Evolutionary conservation across 768 basidiomycete species (phyloP).

Genomic region (Lactarius sp.): DNA sequence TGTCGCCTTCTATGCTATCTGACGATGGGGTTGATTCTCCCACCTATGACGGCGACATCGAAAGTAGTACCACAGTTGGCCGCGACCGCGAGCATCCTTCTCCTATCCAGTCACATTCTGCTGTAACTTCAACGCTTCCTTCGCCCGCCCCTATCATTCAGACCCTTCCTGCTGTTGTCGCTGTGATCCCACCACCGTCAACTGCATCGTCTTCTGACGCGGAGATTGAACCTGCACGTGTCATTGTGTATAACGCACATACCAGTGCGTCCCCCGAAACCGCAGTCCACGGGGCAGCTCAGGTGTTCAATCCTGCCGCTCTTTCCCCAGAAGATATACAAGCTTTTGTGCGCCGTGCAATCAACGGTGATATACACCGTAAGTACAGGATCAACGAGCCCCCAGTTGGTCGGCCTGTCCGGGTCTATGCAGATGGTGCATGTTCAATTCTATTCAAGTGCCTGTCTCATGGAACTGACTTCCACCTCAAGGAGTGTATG

Average conservation of each 20-base stretch:
- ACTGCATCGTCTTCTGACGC: constrained; percentile 24
- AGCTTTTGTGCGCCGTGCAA: constrained; percentile 66
- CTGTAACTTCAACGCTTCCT: constrained; percentile 26
- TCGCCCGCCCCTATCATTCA: constrained; percentile 16
- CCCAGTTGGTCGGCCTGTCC: constrained; percentile 70
- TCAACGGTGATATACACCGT: constrained; percentile 61
- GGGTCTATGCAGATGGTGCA: constrained; percentile 92
- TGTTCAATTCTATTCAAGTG: constrained; percentile 18
- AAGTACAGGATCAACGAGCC: constrained; percentile 85
- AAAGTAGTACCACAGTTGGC: constrained; percentile 65
- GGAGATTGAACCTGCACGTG: constrained; percentile 21
- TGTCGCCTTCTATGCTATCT: constrained; percentile 40
- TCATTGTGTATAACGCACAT: constrained; percentile 4
- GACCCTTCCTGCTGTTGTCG: constrained; percentile 17
- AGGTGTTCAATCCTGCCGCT: constrained; percentile 55
- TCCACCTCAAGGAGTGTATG: constrained; percentile 73
- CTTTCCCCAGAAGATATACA: constrained; percentile 77
- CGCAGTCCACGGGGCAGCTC: constrained; percentile 28
- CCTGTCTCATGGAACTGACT: background rate
- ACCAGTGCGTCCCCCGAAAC: constrained; percentile 25
- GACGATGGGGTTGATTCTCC: constrained; percentile 80
- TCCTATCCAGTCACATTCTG: constrained; percentile 28
- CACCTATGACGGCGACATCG: constrained; percentile 87
- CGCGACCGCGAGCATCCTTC: constrained; percentile 37
- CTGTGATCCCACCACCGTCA: constrained; percentile 9